Conservation (phyloP, 2,329 filamentous ascomycete genomes). For the Colletotrichum lindemuthianum region DNA sequence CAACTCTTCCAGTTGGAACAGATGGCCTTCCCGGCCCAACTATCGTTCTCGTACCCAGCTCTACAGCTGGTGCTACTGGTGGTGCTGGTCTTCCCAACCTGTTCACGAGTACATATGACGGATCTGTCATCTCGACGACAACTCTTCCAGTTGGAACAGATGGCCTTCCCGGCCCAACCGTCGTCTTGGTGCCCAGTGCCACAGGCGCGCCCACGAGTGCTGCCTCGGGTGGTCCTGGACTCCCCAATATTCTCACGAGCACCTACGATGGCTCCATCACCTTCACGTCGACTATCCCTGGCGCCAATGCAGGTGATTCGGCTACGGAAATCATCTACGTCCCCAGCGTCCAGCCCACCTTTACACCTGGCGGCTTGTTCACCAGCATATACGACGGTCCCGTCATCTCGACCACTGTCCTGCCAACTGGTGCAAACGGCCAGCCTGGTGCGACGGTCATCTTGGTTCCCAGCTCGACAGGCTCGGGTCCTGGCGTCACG, state of each 20-base stretch:
- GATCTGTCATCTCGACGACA: constrained; percentile 9
- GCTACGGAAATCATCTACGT: background rate
- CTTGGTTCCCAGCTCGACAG: constrained; percentile 6
- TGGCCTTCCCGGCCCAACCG: background rate
- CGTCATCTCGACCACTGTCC: background rate
- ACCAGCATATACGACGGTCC: constrained; percentile 5
- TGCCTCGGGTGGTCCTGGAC: background rate
- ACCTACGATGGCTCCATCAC: background rate
- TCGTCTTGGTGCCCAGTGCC: constrained; percentile 1
- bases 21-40: constrained; percentile 10
- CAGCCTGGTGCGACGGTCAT: background rate
- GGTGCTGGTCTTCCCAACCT: background rate
- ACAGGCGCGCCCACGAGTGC: no score
- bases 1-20: background rate
- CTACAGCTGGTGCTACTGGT: background rate
- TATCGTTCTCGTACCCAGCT: background rate
- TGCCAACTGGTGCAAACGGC: background rate
- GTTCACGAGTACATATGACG: constrained; percentile 17
- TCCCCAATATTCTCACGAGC: background rate
- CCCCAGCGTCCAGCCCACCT: background rate
- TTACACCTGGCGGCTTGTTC: background rate
- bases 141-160: background rate
- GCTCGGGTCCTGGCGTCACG: background rate
- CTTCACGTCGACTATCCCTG: background rate
- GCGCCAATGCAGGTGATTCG: background rate